Base-by-base conservation (phyloP, 108 stramenopile species). In the Cyclotella atomus region DNA sequence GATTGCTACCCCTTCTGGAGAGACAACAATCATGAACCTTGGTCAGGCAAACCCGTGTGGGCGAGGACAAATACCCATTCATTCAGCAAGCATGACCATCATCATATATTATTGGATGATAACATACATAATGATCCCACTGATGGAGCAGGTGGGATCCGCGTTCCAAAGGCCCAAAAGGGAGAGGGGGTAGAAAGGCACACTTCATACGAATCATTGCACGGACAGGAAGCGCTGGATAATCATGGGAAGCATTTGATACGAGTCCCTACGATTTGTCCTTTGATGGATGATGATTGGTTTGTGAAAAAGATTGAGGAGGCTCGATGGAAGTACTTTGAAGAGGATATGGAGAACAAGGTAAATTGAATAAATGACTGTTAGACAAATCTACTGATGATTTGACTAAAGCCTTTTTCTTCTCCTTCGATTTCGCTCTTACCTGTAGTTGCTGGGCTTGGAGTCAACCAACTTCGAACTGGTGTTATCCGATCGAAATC, bases 11-110 rank as follows among this genome's bases (percentile, higher is more conserved):
- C 38, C 0, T 87, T 82, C 66, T 95, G 95, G 95, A 75, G 68
- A 41, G 30, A 65, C n/a, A 64, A 92, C 29, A 45, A 80, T 9
- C 86, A 72, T 47, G 57, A 70, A 35, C 95, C 95, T 0, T 88
- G 81, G 70, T 84, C 89, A 0, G 95, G 95, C 21, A 95, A 95
- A 54, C 95, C 95, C 1, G 83, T 95, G n/a, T 95, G 95, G 95
- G 74, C 85, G 15, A 83, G 81, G 6, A 41, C 59, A 17, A 70
- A 30, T 30, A 20, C 38, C 0, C 41, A 62, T 41, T 38, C 10
- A 28, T 41, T n/a, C n/a, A 45, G 46, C 50, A 70, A 45, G 50
- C 67, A 69, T 52, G 49, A 86, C 65, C 63, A 82, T 70, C 93
- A 95, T 63, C 95, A 95, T 69, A 71, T 95, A 1, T 59, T 95